Evolutionary conservation across 2,329 filamentous ascomycete species (phyloP), one percentile per base, ranked within the genome.

Genomic region (Metarhizium brunneum): DNA sequence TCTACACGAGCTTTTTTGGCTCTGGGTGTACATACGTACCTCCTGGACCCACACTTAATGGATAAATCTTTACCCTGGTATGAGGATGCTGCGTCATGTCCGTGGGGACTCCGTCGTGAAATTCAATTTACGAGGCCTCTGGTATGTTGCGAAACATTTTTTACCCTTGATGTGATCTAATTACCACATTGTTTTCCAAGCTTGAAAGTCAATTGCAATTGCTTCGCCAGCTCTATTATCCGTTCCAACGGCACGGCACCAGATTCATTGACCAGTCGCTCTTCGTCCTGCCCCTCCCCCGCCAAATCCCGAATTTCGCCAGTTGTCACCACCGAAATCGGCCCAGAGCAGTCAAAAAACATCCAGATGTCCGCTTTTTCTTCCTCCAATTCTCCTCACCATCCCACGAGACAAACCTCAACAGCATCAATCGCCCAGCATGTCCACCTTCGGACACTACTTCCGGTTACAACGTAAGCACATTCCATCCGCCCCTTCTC

Each of bases 361-460:
- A 30, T 48, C n/a, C n/a, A n/a, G n/a, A n/a, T n/a, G n/a, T n/a
- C 45, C 20, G 18, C n/a, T 47, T n/a, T n/a, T 25, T 18, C 18
- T 3, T 25, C 25, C 25, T 3, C 3, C 4, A 25, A 25, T 25
- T 25, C 43, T 47, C 43, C 18, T 25, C 43, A 47, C 16, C 43
- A 47, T n/a, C 45, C 13, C 45, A 48, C 25, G 20, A 30, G 25
- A 14, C 20, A 52, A 36, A 56, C 42, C 40, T 13, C 25, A 20
- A 42, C 14, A 25, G 8, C n/a, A 30, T 43, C 50, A 40, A 43
- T 30, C 38, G 32, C 49, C 57, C 71, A 79, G 58, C 61, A 94
- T 94, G 89, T 96, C 91, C 64, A 92, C 89, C 55, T 96, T 95
- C 73, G 91, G 92, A 64, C 78, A 86, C 52, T 80, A 85, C 71